A percentile compares a stretch with the other conserved stretches of the same genome.
These are phyloP conservation scores for Exophiala sideris DNA, from an alignment of 2,329 filamentous ascomycete genomes.

Conservation along the genomic window DNA sequence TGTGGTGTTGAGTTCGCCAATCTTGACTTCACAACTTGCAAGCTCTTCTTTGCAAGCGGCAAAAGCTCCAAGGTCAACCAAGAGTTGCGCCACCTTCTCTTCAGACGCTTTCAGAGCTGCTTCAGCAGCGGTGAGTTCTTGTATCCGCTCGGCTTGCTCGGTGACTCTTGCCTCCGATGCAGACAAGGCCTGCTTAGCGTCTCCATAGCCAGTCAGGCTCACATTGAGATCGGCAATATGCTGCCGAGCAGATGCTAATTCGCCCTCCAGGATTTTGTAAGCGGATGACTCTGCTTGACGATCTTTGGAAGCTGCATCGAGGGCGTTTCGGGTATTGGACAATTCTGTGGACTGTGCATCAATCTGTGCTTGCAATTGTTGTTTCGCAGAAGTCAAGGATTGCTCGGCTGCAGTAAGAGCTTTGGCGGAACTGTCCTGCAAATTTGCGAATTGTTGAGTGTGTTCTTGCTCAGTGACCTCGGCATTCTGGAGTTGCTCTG, in stretches of 20 bases:
- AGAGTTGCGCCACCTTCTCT: conserved; percentile 15
- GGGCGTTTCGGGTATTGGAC: conserved; percentile 7
- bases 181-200: conserved; percentile 11
- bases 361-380: conserved; percentile 18
- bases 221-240: conserved; percentile 17
- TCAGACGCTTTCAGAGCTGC: conserved; percentile 15
- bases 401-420: conserved; percentile 17
- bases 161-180: conserved; percentile 10
- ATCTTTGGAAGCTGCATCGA: conserved; percentile 10
- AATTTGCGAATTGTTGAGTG: conserved; percentile 16
- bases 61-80: conserved; percentile 11
- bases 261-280: conserved; percentile 11
- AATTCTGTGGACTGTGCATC: conserved; percentile 16
- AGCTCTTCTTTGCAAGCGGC: conserved; percentile 15
- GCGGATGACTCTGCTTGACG: conserved; percentile 12
- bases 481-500: conserved; percentile 53
- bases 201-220: conserved; percentile 7
- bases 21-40: conserved; percentile 5
- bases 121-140: conserved; percentile 7
- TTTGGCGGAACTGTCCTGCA: conserved; percentile 17
- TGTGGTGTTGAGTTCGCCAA: conserved; percentile 12
- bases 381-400: conserved; percentile 6
- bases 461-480: conserved; percentile 15
- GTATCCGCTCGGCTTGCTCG: conserved; percentile 11
- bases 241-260: conserved; percentile 9